Evolutionary conservation across 2,329 filamentous ascomycete species (phyloP), one percentile per base, ranked within the genome.

Genomic region (Pseudogymnoascus sp.): DNA sequence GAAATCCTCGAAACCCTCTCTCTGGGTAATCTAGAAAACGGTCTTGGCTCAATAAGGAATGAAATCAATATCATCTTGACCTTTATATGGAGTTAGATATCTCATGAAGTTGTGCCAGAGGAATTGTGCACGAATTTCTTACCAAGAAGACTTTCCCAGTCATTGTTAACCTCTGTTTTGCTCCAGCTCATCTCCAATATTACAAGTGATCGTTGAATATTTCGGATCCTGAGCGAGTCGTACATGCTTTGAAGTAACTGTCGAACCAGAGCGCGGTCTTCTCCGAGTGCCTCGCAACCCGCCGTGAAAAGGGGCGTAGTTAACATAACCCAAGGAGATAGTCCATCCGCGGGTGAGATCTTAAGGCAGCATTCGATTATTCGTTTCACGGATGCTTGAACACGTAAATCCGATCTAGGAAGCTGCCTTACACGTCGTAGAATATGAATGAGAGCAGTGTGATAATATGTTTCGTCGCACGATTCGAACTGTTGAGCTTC

Each of bases 241-340:
- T 77, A 73, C 53, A 77, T 67, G 29, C 70, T 71, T 0, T 69
- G 67, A 5, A 77, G 66, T 21, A 77, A 60, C 21, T 67, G 66
- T 35, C 71, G 69, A 13, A 77, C 72, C 10, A 68, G 70, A 33
- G 71, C 71, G 6, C 74, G 71, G 63, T 77, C 75, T 33, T 74
- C 68, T 1, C 71, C 74, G 5, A 72, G 67, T 16, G 76, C 75
- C 61, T 77, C 76, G 56, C 76, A 77, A 2, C 76, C 76, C 6
- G 76, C 76, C 50, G 76, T 77, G 63, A 78, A 78, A 5, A 78
- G 65, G 6, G 76, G 76, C 6, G 76, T 78, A 19, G 76, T 77
- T 14, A 78, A 68, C 67, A 78, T 73, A 6, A 75, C 75, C 72
- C 75, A 76, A 7, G 76, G 76, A 59, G 75, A 76, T 4, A 77